Evolutionary conservation across 1,284 basidiomycete species (phyloP), one percentile per base, ranked within the genome.

Genomic region (Ceratobasidium sp.): DNA sequence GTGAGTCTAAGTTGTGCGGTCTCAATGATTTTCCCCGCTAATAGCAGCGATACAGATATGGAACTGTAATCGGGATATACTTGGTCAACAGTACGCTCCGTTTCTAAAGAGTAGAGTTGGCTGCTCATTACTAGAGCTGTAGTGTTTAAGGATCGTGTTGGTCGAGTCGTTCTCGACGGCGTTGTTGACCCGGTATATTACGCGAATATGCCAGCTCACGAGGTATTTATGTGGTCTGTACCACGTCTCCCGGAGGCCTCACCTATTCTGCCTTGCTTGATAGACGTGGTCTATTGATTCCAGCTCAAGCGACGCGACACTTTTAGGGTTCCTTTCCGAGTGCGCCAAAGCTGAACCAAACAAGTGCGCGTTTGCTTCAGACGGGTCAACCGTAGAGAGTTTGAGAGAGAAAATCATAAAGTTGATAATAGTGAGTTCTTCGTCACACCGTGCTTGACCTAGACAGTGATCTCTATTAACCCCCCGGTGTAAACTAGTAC

Each of bases 141-240:
- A 68, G 65, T 68, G 33, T 68, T 68, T 31, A 42, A 42, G 31
- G 31, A 53, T 2, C 65, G 65, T 7, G 65, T 68, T 51, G 65
- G 49, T 37, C 47, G 49, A 5, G 65, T 68, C n/a, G 45, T 68
- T 20, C 33, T 68, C 3, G 65, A 54, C 28, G 65, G 65, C 8
- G 65, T 68, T 6, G 26, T 68, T 8, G 65, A 68, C 15, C 65
- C 65, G 1, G 26, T 13, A 17, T 37, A 33, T 20, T 68, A 45
- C 10, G 65, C 47, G 5, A 68, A 26, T 23, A 15, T n/a, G 42
- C 31, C 28, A 20, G 26, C 49, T 35, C 65, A 53, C 23, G 33
- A 13, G 49, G 65, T 68, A 68, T 20, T 26, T 23, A 13, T 31
- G 3, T 58, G 3, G 7, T 13, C 10, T 33, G n/a, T n/a, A n/a